Conservation (phyloP, 176 grass and related monocot species). For the Secale cereale region DNA sequence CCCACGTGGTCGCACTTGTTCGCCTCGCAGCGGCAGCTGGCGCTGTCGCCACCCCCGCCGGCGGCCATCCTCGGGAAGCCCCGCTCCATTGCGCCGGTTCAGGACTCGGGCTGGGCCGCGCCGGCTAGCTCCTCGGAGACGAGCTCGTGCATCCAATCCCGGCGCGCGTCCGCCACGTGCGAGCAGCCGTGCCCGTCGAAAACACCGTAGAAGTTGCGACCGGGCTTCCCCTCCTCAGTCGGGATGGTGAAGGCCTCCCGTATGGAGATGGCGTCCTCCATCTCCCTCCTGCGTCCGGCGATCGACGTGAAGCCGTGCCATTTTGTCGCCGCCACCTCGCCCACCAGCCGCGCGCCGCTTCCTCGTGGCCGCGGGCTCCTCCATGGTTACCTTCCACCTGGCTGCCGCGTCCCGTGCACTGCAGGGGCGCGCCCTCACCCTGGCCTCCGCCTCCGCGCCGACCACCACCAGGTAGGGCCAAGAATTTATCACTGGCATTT, state of each 20-base stretch:
- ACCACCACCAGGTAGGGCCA: too few relatives aligned
- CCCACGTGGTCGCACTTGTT: conserved; percentile 70
- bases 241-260: conserved; percentile 13
- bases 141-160: conserved; percentile 70
- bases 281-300: conserved; percentile 37
- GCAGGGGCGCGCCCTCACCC: conserved; percentile 33
- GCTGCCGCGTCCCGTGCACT: background rate
- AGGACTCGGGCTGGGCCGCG: background rate
- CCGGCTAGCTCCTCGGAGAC: conserved; percentile 47
- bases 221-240: background rate
- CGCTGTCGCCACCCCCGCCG: background rate
- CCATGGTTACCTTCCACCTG: conserved; percentile 13
- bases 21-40: conserved; percentile 60
- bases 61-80: conserved; percentile 62
- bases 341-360: conserved; percentile 17
- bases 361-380: background rate
- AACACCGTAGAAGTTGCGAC: conserved; percentile 40
- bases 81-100: conserved; percentile 48
- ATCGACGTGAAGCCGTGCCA: conserved; percentile 32
- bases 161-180: conserved; percentile 70
- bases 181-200: conserved; percentile 53
- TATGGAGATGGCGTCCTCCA: conserved; percentile 65
- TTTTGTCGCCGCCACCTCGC: background rate
- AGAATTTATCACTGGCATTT: too few relatives aligned
- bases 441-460: conserved; percentile 3